A percentile compares a stretch with the other conserved stretches of the same genome.
Conservation (phyloP, 2,329 filamentous ascomycete genomes). For the Lasiodiplodia sp. region DNA sequence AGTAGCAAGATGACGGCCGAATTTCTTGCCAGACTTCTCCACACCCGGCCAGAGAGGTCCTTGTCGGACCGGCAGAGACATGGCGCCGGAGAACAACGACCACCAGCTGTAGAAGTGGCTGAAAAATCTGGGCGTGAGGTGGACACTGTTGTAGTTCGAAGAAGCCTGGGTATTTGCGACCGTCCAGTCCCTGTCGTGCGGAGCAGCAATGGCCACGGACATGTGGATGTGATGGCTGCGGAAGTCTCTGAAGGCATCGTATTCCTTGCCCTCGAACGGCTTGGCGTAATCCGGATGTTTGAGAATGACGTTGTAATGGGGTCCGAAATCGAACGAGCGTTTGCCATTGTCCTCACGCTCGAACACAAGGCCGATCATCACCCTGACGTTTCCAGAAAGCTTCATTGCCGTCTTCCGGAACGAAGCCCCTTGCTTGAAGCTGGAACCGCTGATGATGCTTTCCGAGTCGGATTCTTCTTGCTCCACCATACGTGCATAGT, state of each 20-base stretch:
- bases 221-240: conserved; percentile 96
- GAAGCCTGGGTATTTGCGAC: conserved; percentile 77
- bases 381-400: conserved; percentile 92
- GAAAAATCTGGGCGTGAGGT: conserved; percentile 94
- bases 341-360: conserved; percentile 78
- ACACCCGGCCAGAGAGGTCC: conserved; percentile 88
- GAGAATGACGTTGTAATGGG: conserved; percentile 89
- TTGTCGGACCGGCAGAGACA: conserved; percentile 94
- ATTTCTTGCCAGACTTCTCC: conserved; percentile 98
- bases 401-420: conserved; percentile 99
- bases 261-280: conserved; percentile 62
- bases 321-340: conserved; percentile 86
- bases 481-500: conserved; percentile 76
- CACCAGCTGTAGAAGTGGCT: conserved; percentile 99
- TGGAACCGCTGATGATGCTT: conserved; percentile 65
- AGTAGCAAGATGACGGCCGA: conserved; percentile 94
- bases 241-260: conserved; percentile 97
- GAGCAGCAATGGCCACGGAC: conserved; percentile 88
- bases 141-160: conserved; percentile 93
- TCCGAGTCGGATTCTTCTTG: conserved; percentile 62
- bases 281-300: conserved; percentile 80
- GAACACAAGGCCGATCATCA: conserved; percentile 90
- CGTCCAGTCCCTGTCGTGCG: conserved; percentile 85
- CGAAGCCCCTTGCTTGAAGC: conserved; percentile 74
- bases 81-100: conserved; percentile 92